Conservation (phyloP, 2,329 filamentous ascomycete species). For the Sporothrix euskadiensis region DNA sequence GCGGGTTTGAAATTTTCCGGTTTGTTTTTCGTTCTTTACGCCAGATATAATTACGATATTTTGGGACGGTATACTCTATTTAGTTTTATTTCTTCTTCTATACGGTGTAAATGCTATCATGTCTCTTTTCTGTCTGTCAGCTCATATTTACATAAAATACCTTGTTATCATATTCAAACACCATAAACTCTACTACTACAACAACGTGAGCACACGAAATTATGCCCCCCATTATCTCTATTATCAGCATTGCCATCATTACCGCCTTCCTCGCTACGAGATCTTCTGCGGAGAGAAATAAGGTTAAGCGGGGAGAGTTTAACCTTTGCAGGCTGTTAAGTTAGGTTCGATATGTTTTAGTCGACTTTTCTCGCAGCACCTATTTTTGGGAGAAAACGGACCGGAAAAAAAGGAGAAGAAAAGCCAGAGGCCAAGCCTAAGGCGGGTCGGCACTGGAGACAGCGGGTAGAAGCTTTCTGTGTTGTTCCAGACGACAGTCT, state of each 20-base stretch:
- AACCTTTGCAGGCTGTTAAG: neutral
- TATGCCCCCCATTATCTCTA: neutral
- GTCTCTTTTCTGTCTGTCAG: neutral
- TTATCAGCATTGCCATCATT: neutral
- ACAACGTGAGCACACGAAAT: neutral
- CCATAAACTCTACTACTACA: neutral
- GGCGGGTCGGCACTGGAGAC: neutral
- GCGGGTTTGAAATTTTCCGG: neutral
- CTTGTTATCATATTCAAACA: neutral
- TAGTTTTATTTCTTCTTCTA: neutral
- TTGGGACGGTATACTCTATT: constrained; percentile 9
- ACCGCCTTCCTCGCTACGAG: neutral
- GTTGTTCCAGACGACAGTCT: neutral
- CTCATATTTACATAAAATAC: neutral
- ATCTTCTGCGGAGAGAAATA: neutral
- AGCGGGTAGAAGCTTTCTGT: neutral
- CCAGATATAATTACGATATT: constrained; percentile 6
- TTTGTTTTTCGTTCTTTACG: neutral
- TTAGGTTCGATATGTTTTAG: neutral
- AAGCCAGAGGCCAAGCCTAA: neutral
- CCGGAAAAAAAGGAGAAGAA: neutral
- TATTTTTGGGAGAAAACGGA: neutral
- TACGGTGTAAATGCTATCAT: neutral
- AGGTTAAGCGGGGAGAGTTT: neutral
- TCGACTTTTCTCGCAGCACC: neutral